Conservation (phyloP, 73 alveolate species). For the Paramecium bursaria region DNA sequence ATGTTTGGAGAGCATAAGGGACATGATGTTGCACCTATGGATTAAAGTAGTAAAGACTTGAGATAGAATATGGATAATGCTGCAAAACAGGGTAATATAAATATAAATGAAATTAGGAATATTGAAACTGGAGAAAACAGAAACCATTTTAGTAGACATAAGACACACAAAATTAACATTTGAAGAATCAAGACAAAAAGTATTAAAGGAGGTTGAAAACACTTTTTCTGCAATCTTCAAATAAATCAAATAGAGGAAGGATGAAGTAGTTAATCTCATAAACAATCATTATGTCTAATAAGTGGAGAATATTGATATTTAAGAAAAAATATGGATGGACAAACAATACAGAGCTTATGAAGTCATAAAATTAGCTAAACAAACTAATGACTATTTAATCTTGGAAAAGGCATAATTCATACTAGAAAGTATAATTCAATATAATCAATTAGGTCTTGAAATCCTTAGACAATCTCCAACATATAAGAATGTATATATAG, state of each 20-base stretch:
- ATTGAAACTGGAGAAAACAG: conserved; percentile 64
- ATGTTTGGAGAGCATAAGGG: conserved; percentile 70
- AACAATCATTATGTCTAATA: conserved; percentile 38
- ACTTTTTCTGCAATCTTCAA: conserved; percentile 24
- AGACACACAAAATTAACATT: conserved; percentile 69
- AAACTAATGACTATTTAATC: conserved; percentile 7
- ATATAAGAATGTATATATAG: conserved; percentile 37
- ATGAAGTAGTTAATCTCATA: conserved; percentile 43
- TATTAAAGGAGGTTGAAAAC: conserved; percentile 50
- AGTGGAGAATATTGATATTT: conserved; percentile 19
- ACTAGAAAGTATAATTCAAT: background rate
- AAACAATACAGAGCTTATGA: conserved; percentile 54
- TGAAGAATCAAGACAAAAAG: conserved; percentile 64
- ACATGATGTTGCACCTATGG: conserved; percentile 56
- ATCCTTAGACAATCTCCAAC: conserved; percentile 38
- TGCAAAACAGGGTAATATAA: conserved; percentile 13
- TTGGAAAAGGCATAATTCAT: conserved; percentile 20
- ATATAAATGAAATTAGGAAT: conserved; percentile 31
- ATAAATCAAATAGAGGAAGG: conserved; percentile 58
- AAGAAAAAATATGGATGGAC: conserved; percentile 65
- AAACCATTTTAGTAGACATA: conserved; percentile 65
- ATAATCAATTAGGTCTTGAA: conserved; percentile 1
- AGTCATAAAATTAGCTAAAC: conserved; percentile 45
- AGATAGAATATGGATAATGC: conserved; percentile 43
- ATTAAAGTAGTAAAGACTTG: conserved; percentile 52